Conservation (phyloP, 495 filamentous ascomycete genomes). For the Trichoderma virens region DNA sequence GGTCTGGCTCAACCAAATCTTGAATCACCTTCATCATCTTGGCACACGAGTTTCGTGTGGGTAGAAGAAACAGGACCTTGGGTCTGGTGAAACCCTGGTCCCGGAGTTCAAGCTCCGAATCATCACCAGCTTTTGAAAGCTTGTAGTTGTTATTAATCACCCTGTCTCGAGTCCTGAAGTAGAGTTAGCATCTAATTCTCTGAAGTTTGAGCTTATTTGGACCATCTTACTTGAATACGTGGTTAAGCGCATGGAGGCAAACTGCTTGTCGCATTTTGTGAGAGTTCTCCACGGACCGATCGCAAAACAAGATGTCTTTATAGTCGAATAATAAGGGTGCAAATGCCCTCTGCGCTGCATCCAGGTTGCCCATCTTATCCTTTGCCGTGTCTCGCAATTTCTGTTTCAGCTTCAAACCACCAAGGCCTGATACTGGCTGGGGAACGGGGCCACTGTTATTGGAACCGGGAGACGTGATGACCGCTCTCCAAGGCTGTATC, state of each 20-base stretch:
- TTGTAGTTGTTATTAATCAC: conserved; percentile 87
- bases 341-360: conserved; percentile 42
- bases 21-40: conserved; percentile 67
- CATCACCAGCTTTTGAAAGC: conserved; percentile 48
- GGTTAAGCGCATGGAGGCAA: conserved; percentile 82
- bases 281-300: conserved; percentile 57
- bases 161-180: conserved; percentile 66
- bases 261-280: conserved; percentile 59
- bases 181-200: conserved; percentile 13
- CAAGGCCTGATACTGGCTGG: conserved; percentile 25
- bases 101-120: conserved; percentile 63
- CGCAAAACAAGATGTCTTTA: conserved; percentile 69
- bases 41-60: conserved; percentile 77
- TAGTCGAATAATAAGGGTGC: conserved; percentile 65
- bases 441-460: not conserved
- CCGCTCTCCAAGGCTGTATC: conserved; percentile 25
- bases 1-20: conserved; percentile 66
- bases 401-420: conserved; percentile 56
- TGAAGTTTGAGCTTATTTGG: not conserved
- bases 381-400: conserved; percentile 29
- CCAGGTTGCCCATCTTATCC: conserved; percentile 33
- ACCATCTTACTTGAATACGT: conserved; percentile 64
- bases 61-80: conserved; percentile 81
- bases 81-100: conserved; percentile 96
- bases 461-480: conserved; percentile 1